phyloP scores from a whole-genome alignment of 768 basidiomycete genomes.

The Lactifluus echinatus region DNA sequence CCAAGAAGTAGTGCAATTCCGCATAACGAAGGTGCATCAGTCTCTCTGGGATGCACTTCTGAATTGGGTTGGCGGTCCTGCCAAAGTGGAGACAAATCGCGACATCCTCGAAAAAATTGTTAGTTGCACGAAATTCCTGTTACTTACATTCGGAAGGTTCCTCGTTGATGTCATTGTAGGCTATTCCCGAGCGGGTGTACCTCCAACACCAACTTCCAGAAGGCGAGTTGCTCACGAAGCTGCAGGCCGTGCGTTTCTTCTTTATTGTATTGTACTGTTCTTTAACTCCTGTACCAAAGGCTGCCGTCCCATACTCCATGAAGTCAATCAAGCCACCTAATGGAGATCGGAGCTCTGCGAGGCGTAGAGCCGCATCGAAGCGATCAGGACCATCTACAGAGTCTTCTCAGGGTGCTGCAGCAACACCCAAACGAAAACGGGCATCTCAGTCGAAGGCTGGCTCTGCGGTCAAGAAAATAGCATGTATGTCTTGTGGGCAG shows the following conservation, averaged over 20 bases:
- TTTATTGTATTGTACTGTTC: neutral
- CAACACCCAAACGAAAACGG: slow-evolving; percentile 36
- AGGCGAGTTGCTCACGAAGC: slow-evolving; percentile 46
- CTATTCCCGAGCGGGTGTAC: slow-evolving; percentile 39
- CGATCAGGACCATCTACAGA: slow-evolving; percentile 22
- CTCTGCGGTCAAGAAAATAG: slow-evolving; percentile 35
- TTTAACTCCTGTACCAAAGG: slow-evolving; percentile 26
- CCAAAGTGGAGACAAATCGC: slow-evolving; percentile 43
- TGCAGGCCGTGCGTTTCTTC: slow-evolving; percentile 43
- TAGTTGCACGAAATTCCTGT: slow-evolving; percentile 12
- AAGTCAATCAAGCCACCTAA: slow-evolving; percentile 48
- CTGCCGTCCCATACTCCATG: slow-evolving; percentile 42
- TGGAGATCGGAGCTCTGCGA: slow-evolving; percentile 30
- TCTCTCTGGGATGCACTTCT: slow-evolving; percentile 50
- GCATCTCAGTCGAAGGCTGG: slow-evolving; percentile 29
- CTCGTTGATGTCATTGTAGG: slow-evolving; percentile 25
- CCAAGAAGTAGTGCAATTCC: slow-evolving; percentile 38
- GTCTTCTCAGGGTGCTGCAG: slow-evolving; percentile 10
- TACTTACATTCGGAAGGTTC: neutral
- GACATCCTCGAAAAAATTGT: slow-evolving; percentile 41
- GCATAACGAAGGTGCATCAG: slow-evolving; percentile 39
- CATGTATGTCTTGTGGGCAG: slow-evolving; percentile 53
- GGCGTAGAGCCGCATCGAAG: slow-evolving; percentile 29
- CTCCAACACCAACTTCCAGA: slow-evolving; percentile 50
- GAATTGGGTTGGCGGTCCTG: slow-evolving; percentile 53